Base-by-base conservation (phyloP, 1,284 basidiomycete species). In the Boletus smithii region DNA sequence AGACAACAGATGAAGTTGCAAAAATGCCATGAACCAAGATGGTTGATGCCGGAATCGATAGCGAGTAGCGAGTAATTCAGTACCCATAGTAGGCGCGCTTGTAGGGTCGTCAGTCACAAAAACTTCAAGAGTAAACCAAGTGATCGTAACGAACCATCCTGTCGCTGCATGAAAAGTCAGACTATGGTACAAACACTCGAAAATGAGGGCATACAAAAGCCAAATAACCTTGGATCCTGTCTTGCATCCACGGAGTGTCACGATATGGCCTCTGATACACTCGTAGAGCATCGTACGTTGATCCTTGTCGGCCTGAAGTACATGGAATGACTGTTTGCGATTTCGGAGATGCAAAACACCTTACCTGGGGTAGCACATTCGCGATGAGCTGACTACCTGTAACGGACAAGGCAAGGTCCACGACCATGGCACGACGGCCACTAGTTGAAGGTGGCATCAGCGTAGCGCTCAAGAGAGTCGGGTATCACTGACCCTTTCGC, bases 141-240 rank as follows among this genome's bases (percentile, higher is more conserved):
- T 50, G 41, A 43, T 48, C 24, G 44, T 51, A 46, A 61, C 65
- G 40, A 52, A 75, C 70, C 75, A 80, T 81, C 61, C 76, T 71
- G 53, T 77, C 75, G 54, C 74, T 78, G 47, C 14, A 38, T 23
- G 13, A 16, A 43, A 18, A 5, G 51, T 64, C 32, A 58, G 44
- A 39, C 17, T 16, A 17, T 7, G 31, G 5, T 17, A 16, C 10
- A 34, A 10, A 38, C 13, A 37, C 23, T 27, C 9, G 10, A 42
- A 17, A 29, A 32, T 33, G 23, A 38, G 40, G 23, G 79, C 86
- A 53, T 67, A 89, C 86, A 91, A 91, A 41, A 91, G 73, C 88
- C 88, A 91, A 60, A 90, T 90, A 57, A 90, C 86, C 60, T 88
- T 89, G 0, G 88, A 90, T 22, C 88, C 88, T 2, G 88, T 88